Evolutionary conservation across 306 rosid genomes (phyloP).

Genomic region (Pyrus betulifolia): DNA sequence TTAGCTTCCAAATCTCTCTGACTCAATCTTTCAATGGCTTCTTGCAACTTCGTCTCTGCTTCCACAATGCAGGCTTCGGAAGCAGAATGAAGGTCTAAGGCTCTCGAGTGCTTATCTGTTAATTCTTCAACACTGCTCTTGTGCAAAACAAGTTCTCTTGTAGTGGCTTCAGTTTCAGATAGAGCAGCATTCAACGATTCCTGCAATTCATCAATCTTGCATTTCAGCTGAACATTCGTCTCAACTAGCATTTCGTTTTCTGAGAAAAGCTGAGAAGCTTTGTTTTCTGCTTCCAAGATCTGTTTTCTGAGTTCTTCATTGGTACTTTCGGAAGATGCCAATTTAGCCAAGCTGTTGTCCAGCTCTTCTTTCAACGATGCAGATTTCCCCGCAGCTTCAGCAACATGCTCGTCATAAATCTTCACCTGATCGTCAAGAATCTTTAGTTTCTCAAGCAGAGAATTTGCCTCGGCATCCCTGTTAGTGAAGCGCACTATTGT

Average conservation of each 20-base stretch:
- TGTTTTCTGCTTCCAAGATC: constrained; percentile 48
- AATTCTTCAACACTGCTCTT: constrained; percentile 54
- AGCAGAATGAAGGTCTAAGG: constrained; percentile 47
- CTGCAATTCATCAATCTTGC: constrained; percentile 73
- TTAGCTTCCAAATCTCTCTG: constrained; percentile 72
- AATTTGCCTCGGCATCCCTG: constrained; percentile 64
- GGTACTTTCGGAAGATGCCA: constrained; percentile 41
- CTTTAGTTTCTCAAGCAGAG: constrained; percentile 59
- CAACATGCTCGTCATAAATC: constrained; percentile 38
- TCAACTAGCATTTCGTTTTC: constrained; percentile 70
- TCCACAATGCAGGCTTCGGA: constrained; percentile 42
- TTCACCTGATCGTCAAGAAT: constrained; percentile 47
- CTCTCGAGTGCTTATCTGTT: constrained; percentile 58
- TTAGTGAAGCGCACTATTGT: constrained; percentile 40
- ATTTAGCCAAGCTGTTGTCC: constrained; percentile 45
- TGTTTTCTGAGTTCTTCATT: constrained; percentile 61
- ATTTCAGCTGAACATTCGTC: constrained; percentile 66
- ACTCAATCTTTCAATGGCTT: constrained; percentile 41
- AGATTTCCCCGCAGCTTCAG: constrained; percentile 37
- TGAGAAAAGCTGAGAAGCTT: constrained; percentile 53
- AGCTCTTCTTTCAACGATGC: constrained; percentile 43
- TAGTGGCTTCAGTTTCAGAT: constrained; percentile 57
- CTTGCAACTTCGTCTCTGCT: constrained; percentile 53
- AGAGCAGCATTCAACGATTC: constrained; percentile 46
- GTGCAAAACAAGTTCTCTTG: constrained; percentile 56